Percentiles rank a stretch among this genome's conserved stretches.
Evolutionary conservation across 768 basidiomycete genomes (phyloP).

Genomic region (Collybia sordida): DNA sequence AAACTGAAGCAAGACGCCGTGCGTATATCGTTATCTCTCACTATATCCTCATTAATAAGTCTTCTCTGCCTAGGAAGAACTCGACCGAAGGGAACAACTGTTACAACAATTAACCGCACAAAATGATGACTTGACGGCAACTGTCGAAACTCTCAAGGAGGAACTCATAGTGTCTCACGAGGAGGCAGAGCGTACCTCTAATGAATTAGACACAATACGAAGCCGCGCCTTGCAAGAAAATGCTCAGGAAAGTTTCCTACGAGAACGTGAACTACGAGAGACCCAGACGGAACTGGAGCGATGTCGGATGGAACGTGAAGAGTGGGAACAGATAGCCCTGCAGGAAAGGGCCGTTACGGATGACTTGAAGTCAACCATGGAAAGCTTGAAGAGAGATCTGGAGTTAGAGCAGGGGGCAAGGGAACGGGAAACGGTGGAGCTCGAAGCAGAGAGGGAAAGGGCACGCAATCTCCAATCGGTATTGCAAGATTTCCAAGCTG

Average conservation of each 20-base stretch:
- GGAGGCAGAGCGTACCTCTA: slow-evolving; percentile 69
- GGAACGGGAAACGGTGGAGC: slow-evolving; percentile 51
- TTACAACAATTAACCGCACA: slow-evolving; percentile 77
- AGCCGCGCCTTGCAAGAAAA: slow-evolving; percentile 63
- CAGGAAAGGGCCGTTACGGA: slow-evolving; percentile 74
- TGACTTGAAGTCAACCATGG: slow-evolving; percentile 58
- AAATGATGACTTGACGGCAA: slow-evolving; percentile 69
- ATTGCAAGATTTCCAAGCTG: slow-evolving; percentile 91
- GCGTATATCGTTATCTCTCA: slow-evolving; percentile 20
- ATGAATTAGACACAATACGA: slow-evolving; percentile 69
- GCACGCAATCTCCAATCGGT: slow-evolving; percentile 87
- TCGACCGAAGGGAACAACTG: slow-evolving; percentile 87
- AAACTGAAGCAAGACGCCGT: slow-evolving; percentile 97
- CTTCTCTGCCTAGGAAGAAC: slow-evolving; percentile 78
- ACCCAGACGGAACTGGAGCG: slow-evolving; percentile 85
- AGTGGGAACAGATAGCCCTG: slow-evolving; percentile 50
- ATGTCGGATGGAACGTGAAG: slow-evolving; percentile 75
- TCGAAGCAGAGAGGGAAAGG: slow-evolving; percentile 72
- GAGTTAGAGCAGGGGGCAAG: slow-evolving; percentile 64
- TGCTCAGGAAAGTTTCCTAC: slow-evolving; percentile 65
- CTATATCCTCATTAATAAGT: slow-evolving; percentile 12
- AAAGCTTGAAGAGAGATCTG: slow-evolving; percentile 59
- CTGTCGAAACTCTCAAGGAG: slow-evolving; percentile 75
- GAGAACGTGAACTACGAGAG: slow-evolving; percentile 82
- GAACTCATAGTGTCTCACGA: slow-evolving; percentile 78